Conservation (phyloP, 2,329 filamentous ascomycete genomes). For the Byssochlamys sp. region DNA sequence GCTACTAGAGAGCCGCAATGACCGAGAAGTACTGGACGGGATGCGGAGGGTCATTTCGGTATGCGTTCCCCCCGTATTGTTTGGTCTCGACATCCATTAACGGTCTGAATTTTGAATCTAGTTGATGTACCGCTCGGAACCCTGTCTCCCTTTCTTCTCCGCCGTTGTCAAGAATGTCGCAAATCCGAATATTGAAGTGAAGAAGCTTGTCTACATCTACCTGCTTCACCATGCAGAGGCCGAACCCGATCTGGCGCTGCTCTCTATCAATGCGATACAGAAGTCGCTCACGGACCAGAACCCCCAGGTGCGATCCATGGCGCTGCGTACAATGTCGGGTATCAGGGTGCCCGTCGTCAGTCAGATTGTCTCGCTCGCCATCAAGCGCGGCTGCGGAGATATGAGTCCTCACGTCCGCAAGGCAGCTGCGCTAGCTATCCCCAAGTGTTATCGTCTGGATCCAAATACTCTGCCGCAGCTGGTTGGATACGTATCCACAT, state of each 20-base stretch:
- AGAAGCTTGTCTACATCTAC: slow-evolving; percentile 98
- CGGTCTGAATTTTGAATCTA: slow-evolving; percentile 29
- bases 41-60: slow-evolving; percentile 80
- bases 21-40: slow-evolving; percentile 85
- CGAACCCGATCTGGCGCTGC: slow-evolving; percentile 84
- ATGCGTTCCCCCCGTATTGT: slow-evolving; percentile 17
- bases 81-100: slow-evolving; percentile 9
- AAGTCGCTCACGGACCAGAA: slow-evolving; percentile 90
- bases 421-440: slow-evolving; percentile 83
- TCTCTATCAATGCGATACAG: slow-evolving; percentile 98
- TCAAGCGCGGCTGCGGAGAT: slow-evolving; percentile 85
- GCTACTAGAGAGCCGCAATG: slow-evolving; percentile 83
- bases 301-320: slow-evolving; percentile 81
- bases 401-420: slow-evolving; percentile 92
- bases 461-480: slow-evolving; percentile 76
- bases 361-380: slow-evolving; percentile 89
- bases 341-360: slow-evolving; percentile 96
- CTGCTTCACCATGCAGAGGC: slow-evolving; percentile 92
- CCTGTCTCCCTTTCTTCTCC: slow-evolving; percentile 89
- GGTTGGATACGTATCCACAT: slow-evolving; percentile 64
- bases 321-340: slow-evolving; percentile 90
- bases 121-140: slow-evolving; percentile 92
- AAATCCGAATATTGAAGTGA: slow-evolving; percentile 84
- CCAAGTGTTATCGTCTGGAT: slow-evolving; percentile 89
- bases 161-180: slow-evolving; percentile 96